Percentiles rank a stretch among this genome's conserved stretches.
Conservation (phyloP, 495 filamentous ascomycete species). For the Tuber indicum region DNA sequence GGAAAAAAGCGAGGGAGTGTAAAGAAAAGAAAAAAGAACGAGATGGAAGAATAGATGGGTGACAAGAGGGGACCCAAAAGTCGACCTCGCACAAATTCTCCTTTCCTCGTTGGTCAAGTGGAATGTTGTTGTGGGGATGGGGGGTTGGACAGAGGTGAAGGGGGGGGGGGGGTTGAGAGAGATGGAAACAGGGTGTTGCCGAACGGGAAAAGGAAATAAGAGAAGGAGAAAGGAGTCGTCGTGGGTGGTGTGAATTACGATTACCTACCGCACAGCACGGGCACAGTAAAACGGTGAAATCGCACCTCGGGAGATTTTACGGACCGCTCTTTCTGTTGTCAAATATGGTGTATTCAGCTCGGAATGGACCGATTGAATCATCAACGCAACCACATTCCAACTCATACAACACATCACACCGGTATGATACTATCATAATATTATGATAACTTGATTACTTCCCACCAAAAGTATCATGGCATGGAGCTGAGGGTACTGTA, state of each 20-base stretch:
- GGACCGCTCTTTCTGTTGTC: neutral
- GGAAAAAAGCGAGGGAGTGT: constrained; percentile 23
- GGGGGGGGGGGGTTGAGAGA: neutral
- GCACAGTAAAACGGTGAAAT: neutral
- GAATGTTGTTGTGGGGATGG: neutral
- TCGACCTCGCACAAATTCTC: neutral
- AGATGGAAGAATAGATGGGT: neutral
- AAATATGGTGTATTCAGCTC: neutral
- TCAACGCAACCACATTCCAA: neutral
- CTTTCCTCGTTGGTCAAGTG: neutral
- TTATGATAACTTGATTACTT: neutral
- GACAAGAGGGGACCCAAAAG: neutral
- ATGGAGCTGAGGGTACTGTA: neutral
- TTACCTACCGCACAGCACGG: neutral
- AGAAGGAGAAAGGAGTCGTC: neutral
- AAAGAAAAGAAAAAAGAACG: constrained; percentile 23
- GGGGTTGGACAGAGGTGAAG: neutral
- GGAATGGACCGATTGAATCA: neutral
- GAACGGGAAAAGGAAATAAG: neutral
- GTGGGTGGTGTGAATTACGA: neutral
- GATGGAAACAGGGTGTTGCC: neutral
- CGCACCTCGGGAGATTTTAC: neutral
- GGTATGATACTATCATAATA: neutral
- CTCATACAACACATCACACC: neutral
- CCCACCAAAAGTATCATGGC: neutral